Base-by-base conservation (phyloP, 2,329 filamentous ascomycete species). In the Beauveria medogensis region DNA sequence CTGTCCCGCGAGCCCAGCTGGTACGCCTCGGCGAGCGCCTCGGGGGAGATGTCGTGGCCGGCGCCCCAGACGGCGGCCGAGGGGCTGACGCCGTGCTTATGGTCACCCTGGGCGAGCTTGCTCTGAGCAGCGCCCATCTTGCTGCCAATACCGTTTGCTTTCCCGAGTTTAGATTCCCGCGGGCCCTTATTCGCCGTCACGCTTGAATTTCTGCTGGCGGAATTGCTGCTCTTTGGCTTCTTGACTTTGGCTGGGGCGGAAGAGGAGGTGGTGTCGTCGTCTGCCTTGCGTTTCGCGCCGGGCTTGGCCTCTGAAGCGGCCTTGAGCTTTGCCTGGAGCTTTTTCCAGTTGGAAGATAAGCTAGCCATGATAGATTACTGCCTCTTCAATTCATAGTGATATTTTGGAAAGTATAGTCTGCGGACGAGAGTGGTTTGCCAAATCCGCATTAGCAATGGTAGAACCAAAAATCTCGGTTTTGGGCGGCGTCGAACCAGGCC, bases 311-410 rank as follows among this genome's bases (percentile, higher is more conserved):
- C 63, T 30, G 76, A 72, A 62, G 80, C 77, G 46, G 77, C 71
- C 68, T 82, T 79, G 67, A 85, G 75, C 67, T 81, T 81, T 65
- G 82, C 82, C 75, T 91, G 88, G 59, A 92, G 80, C 75, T 83
- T 88, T 75, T 91, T 91, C 89, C 89, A 92, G 71, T 92, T 92
- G 59, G 82, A 85, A 14, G 85, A 88, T 40, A 87, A 73, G 67
- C 76, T 77, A 43, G 72, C 72, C 74, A 76, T 76, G 54, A 40
- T 67, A 43, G n/a, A 40, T 30, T 28, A 16, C 6, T 18, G 16
- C 3, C 5, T 20, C 9, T 10, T 59, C 20, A 53, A 16, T 28
- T 26, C 61, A 60, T 56, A 20, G 10, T 18, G 22, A 12, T 47
- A 30, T 20, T 34, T 28, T 28, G 52, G 30, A 26, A 34, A 47